Evolutionary conservation across 108 stramenopile genomes (phyloP), one percentile per base, ranked within the genome.

Genomic region (Cyclotella sp.): DNA sequence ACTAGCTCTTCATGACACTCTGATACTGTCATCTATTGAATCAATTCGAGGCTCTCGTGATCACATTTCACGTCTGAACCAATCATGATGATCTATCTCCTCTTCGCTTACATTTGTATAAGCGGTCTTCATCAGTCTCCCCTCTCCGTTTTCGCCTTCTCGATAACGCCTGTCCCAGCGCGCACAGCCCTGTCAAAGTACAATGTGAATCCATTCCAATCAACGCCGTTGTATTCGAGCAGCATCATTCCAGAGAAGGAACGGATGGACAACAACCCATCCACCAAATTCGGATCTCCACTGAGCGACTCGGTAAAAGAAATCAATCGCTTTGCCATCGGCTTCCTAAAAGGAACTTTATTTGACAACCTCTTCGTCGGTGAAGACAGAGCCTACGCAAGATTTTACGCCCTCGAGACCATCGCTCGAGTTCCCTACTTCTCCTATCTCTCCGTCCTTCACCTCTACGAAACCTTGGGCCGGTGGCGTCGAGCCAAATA

Each of bases 381-480:
- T 0, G 75, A 81, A 34, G 83, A 83, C 54, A 72, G 84, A 30
- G 79, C 81, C 42, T 92, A 87, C 77, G 90, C 92, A 13, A 84
- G 98, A 66, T 98, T 98, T 69, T 96, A 90, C 54, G 91, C 89
- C 28, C 71, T 98, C 21, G 98, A 98, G 77, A 98, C 96, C 0
- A 90, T 98, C 21, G 98, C 98, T 11, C 82, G 98, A 9, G 87
- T 97, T 8, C 98, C 98, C 3, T 98, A 98, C 89, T 98, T 98
- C 79, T 86, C 94, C 59, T 97, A 97, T 81, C 68, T 90, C 63
- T 82, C 83, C 18, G 89, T 95, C 18, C 84, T 98, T 34, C 98
- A 98, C 78, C 73, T 97, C 1, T 95, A 93, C 61, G 98, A 98
- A 82, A 95, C 96, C 5, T 57, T 97, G 51, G 98, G 97, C 0